Conservation (phyloP, 257 asterid genomes). For the Penstemon barbatus region DNA sequence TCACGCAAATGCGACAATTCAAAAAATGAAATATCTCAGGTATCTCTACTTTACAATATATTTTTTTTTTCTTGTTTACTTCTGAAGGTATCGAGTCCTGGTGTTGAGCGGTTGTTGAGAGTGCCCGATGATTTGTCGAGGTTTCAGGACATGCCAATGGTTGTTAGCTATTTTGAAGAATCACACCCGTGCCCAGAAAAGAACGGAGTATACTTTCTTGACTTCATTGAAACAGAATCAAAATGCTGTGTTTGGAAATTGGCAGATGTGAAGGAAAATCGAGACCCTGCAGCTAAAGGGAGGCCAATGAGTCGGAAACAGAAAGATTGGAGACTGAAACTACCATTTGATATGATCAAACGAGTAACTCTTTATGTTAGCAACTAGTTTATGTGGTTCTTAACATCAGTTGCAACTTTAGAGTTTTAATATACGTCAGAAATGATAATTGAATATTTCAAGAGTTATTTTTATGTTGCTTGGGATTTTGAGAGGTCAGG, state of each 20-base stretch:
- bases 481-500: no score
- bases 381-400: slow-evolving; percentile 21
- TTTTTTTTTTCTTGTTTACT: slow-evolving; percentile 15
- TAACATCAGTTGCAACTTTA: no score
- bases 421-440: no score
- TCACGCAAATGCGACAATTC: not conserved
- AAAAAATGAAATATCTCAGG: no score
- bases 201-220: slow-evolving; percentile 60
- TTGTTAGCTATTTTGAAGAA: slow-evolving; percentile 56
- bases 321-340: slow-evolving; percentile 62
- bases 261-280: slow-evolving; percentile 88
- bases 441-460: no score
- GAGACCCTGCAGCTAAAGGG: slow-evolving; percentile 84
- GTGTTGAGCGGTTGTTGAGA: slow-evolving; percentile 79
- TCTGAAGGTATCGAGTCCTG: slow-evolving; percentile 83
- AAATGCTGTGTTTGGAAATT: slow-evolving; percentile 73
- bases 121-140: slow-evolving; percentile 78
- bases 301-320: slow-evolving; percentile 78
- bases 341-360: slow-evolving; percentile 49
- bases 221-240: slow-evolving; percentile 59
- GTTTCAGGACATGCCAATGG: slow-evolving; percentile 78
- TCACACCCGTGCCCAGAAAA: slow-evolving; percentile 40
- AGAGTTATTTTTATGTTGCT: no score
- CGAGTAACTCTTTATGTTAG: slow-evolving; percentile 51
- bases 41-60: not conserved